Evolutionary conservation across 1,284 basidiomycete species (phyloP).

Genomic region (Cystobasidium slooffiae): DNA sequence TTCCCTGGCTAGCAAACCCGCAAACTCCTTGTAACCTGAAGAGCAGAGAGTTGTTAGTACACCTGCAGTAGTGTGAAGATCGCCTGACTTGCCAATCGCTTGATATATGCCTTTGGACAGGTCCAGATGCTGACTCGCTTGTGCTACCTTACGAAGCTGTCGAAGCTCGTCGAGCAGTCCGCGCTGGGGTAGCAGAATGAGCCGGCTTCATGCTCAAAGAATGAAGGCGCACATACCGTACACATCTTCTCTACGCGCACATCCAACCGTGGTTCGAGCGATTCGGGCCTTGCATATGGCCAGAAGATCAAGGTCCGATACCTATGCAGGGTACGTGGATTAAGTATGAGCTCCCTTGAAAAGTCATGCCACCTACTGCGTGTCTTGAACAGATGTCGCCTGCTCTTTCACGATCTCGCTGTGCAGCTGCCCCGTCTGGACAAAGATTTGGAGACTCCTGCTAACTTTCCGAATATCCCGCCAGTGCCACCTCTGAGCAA

Average conservation of each 20-base stretch:
- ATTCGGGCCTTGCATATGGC: slow-evolving; percentile 77
- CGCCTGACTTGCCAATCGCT: slow-evolving; percentile 64
- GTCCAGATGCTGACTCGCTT: slow-evolving; percentile 14
- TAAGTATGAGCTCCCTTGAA: slow-evolving; percentile 31
- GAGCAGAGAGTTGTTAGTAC: not conserved
- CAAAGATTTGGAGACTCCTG: slow-evolving; percentile 77
- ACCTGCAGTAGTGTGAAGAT: not conserved
- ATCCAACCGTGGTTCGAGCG: slow-evolving; percentile 73
- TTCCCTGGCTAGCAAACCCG: slow-evolving; percentile 63
- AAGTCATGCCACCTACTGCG: slow-evolving; percentile 53
- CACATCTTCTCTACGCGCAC: slow-evolving; percentile 87
- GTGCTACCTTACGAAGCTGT: slow-evolving; percentile 57
- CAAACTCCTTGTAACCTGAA: slow-evolving; percentile 88
- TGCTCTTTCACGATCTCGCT: slow-evolving; percentile 72
- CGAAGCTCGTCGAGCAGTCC: slow-evolving; percentile 84
- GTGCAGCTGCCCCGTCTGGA: slow-evolving; percentile 69
- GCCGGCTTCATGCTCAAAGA: not conserved
- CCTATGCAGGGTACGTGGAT: slow-evolving; percentile 58
- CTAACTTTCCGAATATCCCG: slow-evolving; percentile 87
- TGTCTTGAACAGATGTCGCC: slow-evolving; percentile 48
- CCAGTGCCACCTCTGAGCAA: slow-evolving; percentile 93
- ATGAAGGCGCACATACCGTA: slow-evolving; percentile 61
- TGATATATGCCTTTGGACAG: slow-evolving; percentile 84
- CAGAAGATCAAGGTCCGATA: slow-evolving; percentile 87
- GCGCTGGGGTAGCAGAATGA: slow-evolving; percentile 60